Base-by-base conservation (phyloP, 352 stramenopile genomes). In the Pythium apleroticum region DNA sequence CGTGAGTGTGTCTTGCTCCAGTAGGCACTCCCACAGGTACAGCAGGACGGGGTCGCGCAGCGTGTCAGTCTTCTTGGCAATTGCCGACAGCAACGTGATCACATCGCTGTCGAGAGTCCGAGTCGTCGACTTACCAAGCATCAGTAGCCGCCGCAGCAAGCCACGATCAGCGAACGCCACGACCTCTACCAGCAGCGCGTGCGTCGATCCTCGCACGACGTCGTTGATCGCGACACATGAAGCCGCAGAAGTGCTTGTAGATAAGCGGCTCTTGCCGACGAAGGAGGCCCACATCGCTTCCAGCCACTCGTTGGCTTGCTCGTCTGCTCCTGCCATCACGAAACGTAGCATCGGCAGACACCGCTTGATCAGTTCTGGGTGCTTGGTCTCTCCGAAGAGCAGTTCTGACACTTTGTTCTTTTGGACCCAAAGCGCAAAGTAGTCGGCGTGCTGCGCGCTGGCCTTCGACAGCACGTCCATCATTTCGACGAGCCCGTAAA, bases 401-500 rank as follows among this genome's bases (percentile, higher is more conserved):
- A 84, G 64, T 8, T 78, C 71, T 27, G 90, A 55, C 15, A 93
- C 12, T 19, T 65, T 50, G 27, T 77, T 77, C 7, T 81, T 65
- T 12, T 76, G 60, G 53, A 92, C 76, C 85, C 83, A 91, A 10
- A 69, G 57, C 2, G 82, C 60, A 3, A 87, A 60, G 12, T 68
- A 65, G 5, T 77, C 72, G 7, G 52, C 15, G 27, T 86, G 68
- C 46, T 60, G 80, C 63, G 50, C 74, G 58, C 30, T 76, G 43
- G 46, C 83, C 43, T 65, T 83, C 68, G 78, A 83, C 9, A 84
- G 61, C 9, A 79, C 53, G 6, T 76, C 66, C 5, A 85, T 75
- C 31, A 92, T 81, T 48, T 94, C 85, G 3, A 81, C 76, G 17
- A 94, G 70, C 1, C 83, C 83, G 39, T 88, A 81, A 33, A 94